Base-by-base conservation (phyloP, 352 stramenopile species). In the Phytophthora pseudosyringae region DNA sequence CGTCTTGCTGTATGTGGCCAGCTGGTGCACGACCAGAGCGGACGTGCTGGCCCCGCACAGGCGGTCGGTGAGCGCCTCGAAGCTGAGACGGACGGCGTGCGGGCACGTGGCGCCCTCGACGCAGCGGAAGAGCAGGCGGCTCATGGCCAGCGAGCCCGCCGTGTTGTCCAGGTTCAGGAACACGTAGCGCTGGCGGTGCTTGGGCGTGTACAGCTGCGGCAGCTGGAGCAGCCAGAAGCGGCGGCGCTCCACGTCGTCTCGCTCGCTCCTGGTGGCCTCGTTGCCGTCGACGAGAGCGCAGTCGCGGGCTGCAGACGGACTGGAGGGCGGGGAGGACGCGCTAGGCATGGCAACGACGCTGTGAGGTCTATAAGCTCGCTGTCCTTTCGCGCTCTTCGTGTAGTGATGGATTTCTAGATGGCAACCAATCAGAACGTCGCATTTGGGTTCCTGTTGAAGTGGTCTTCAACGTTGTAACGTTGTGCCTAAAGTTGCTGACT, bases 161-260 rank as follows among this genome's bases (percentile, higher is more conserved):
- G 64, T 69, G 41, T 63, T 64, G 43, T 73, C 53, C 29, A 73
- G 13, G 16, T 73, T 29, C 26, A 73, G 52, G n/a, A 69, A 56
- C 11, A 69, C 41, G 38, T 59, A 62, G 35, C 59, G 54, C 43
- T 58, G 53, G 16, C 59, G 65, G 25, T 73, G 52, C 15, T 62
- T 57, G 36, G 47, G 40, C 32, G 59, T 31, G 33, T 69, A 69
- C 11, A 40, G 11, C 4, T 66, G 35, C 18, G 60, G 59, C 15
- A 73, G 21, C n/a, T 43, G 36, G 9, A 39, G 28, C 15, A 72
- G 39, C 52, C 57, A 62, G 29, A 16, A 50, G 41, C 49, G 63
- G n/a, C 63, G 63, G 26, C 63, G 63, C 41, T 71, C 54, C 36
- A 66, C 54, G 28, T 65, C 48, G 21, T 56, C 38, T 33, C 57